A percentile compares a stretch with the other conserved stretches of the same genome.
Conservation (phyloP, 1,284 basidiomycete genomes). For the Moesziomyces aphidis region DNA sequence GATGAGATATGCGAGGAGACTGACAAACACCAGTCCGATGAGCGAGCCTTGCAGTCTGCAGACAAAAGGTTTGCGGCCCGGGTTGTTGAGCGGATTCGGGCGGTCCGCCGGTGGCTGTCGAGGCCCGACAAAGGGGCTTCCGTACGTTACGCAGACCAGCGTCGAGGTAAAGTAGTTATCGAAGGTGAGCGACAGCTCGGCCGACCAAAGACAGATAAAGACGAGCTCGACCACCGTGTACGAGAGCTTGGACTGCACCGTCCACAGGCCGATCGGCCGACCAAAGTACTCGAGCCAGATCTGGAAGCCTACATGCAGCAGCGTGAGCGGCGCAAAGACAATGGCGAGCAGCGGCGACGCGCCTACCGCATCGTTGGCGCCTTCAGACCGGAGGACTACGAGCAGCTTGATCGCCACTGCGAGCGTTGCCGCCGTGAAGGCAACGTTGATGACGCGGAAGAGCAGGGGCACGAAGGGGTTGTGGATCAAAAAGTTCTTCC, state of each 20-base stretch:
- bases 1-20: slow-evolving; percentile 64
- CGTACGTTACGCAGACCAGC: slow-evolving; percentile 74
- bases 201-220: slow-evolving; percentile 91
- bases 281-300: slow-evolving; percentile 81
- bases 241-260: slow-evolving; percentile 61
- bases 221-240: slow-evolving; percentile 72
- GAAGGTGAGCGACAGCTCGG: slow-evolving; percentile 85
- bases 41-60: slow-evolving; percentile 70
- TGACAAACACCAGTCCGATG: slow-evolving; percentile 71
- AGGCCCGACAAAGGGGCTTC: slow-evolving; percentile 72
- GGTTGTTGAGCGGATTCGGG: slow-evolving; percentile 53
- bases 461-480: slow-evolving; percentile 72
- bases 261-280: slow-evolving; percentile 87
- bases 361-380: slow-evolving; percentile 79
- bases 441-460: slow-evolving; percentile 84
- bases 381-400: slow-evolving; percentile 72
- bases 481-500: slow-evolving; percentile 63
- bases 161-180: slow-evolving; percentile 91
- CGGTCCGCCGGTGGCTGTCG: slow-evolving; percentile 69
- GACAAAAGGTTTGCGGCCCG: slow-evolving; percentile 71
- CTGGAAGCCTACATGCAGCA: slow-evolving; percentile 80
- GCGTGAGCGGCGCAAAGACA: slow-evolving; percentile 84
- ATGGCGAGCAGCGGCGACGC: slow-evolving; percentile 84
- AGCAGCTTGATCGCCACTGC: slow-evolving; percentile 83
- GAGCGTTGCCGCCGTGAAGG: slow-evolving; percentile 82